Conservation (phyloP, 495 filamentous ascomycete species). For the Aeminium ludgeri region DNA sequence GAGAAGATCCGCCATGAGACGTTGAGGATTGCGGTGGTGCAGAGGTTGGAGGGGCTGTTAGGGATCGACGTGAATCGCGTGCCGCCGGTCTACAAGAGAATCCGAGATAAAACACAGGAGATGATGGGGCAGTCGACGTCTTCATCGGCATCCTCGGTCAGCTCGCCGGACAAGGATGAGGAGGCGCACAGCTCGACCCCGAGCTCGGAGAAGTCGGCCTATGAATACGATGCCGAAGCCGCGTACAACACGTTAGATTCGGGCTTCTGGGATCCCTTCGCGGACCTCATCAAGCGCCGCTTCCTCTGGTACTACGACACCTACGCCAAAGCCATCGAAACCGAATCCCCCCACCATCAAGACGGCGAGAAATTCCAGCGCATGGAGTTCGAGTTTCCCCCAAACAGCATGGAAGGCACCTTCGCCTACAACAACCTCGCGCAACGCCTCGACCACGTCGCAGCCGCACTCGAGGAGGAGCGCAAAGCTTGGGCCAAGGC, state of each 20-base stretch:
- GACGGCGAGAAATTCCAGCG: conserved; percentile 34
- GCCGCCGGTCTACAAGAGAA: conserved; percentile 13
- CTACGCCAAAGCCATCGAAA: conserved; percentile 54
- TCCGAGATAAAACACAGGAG: background rate
- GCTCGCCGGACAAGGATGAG: conserved; percentile 15
- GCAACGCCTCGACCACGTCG: conserved; percentile 46
- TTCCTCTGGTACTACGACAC: conserved; percentile 94
- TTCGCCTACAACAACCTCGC: conserved; percentile 71
- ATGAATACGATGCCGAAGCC: conserved; percentile 31
- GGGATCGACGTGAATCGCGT: conserved; percentile 38
- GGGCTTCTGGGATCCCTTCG: conserved; percentile 54
- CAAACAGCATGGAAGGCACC: conserved; percentile 72
- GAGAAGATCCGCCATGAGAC: conserved; percentile 93
- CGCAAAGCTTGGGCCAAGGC: conserved; percentile 51
- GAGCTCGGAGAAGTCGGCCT: conserved; percentile 1
- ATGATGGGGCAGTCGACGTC: background rate
- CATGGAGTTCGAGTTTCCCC: conserved; percentile 70
- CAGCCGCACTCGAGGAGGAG: conserved; percentile 52
- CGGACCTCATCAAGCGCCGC: conserved; percentile 74
- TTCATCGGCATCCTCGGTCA: conserved; percentile 18
- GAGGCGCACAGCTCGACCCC: background rate
- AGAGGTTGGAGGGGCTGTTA: conserved; percentile 66
- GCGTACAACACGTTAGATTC: conserved; percentile 6
- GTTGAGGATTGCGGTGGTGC: conserved; percentile 68
- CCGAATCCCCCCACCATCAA: conserved; percentile 32